These are phyloP conservation scores for Trebouxiophyceae sp. DNA, from an alignment of 163 green algal genomes.

Conservation along the genomic window DNA sequence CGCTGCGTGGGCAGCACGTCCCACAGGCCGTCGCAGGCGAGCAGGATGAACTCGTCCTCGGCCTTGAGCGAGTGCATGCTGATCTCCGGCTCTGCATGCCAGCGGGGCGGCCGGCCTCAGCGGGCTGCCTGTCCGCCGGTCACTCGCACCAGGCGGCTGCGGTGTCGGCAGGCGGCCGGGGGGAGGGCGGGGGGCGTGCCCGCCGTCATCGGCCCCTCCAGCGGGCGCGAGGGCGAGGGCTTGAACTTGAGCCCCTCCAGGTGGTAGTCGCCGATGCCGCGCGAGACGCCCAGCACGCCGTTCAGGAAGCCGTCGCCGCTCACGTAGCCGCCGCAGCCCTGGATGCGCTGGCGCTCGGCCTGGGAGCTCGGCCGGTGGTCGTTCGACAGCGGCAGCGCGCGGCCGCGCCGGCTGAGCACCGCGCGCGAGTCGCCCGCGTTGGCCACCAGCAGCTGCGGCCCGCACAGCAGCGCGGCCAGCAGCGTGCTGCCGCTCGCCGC, in stretches of 20 bases:
- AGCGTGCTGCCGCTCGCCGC: conserved; percentile 6
- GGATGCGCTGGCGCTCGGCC: conserved; percentile 50
- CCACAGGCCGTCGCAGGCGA: conserved; percentile 62
- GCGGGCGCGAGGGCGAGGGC: no score
- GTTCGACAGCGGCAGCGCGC: conserved; percentile 31
- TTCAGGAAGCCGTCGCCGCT: conserved; percentile 58
- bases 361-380: conserved; percentile 62
- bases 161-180: no score
- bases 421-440: conserved; percentile 76
- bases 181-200: no score
- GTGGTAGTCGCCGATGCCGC: conserved; percentile 44
- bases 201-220: no score
- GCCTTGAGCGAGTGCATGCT: conserved; percentile 5
- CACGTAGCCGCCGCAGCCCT: conserved; percentile 21
- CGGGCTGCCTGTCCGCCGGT: no score
- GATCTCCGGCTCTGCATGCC: conserved; percentile 23
- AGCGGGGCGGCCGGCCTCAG: no score
- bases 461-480: conserved; percentile 18
- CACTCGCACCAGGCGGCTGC: no score
- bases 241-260: conserved; percentile 7
- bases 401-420: conserved; percentile 56
- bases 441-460: conserved; percentile 38
- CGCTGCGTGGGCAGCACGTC: conserved; percentile 56
- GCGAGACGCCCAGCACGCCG: conserved; percentile 39
- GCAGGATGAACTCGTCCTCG: conserved; percentile 65